Base-by-base conservation (phyloP, 2,329 filamentous ascomycete genomes). In the Ambrosiella beaveri region DNA sequence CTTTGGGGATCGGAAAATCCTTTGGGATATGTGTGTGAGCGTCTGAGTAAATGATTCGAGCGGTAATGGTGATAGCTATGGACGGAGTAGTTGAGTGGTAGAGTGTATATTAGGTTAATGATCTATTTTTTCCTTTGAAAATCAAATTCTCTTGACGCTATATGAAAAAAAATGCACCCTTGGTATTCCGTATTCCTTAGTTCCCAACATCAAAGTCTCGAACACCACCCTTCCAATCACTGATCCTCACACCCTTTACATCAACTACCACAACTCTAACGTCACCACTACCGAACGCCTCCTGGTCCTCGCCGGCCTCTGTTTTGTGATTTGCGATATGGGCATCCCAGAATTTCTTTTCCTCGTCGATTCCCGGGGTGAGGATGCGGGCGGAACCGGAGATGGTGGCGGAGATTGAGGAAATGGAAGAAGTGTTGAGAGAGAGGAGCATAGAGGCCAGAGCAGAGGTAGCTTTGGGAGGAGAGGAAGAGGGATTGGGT, bases 201-300 rank as follows among this genome's bases (percentile, higher is more conserved):
- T 17, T 35, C 7, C 8, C 37, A 40, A 60, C 56, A 12, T 27
- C 47, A 13, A 60, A 38, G 19, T 97, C 91, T 65, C 85, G 81
- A 3, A 97, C 88, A 12, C 82, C 81, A n/a, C 93, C 91, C 73
- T 95, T 95, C 86, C 86, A 95, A 69, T 95, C 93, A 63, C 86
- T 89, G 65, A 94, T 94, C 65, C 89, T 79, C 54, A 93, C 89
- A 67, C 90, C 87, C 65, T 78, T 79, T 64, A 97, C 88, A 64
- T 78, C 80, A 7, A 97, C 93, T 5, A 91, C 79, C 39, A 97
- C 88, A 6, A 96, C 90, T 54, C 86, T 78, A 1, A 94, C 89
- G 67, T 88, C 85, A 2, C 85, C 86, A 41, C 84, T 85, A 47
- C 95, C 79, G 69, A 89, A 87, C 66, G 79, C 82, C 66, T 79